Conservation (phyloP, 202 grass and related monocot genomes). For the Cymbopogon flexuosus region DNA sequence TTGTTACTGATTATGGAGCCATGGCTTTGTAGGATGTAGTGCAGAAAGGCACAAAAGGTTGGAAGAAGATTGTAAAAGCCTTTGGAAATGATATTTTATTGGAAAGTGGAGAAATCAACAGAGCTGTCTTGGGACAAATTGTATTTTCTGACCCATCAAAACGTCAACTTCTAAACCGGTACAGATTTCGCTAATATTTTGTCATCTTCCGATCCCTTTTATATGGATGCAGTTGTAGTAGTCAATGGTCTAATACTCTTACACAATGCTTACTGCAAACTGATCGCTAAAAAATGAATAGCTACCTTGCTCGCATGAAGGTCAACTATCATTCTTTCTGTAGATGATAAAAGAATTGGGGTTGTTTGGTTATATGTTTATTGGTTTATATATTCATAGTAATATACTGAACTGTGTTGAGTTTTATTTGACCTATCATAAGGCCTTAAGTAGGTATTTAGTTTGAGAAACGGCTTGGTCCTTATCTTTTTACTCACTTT, state of each 20-base stretch:
- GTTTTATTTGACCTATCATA: background rate
- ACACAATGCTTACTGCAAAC: background rate
- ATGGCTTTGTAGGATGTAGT: slow-evolving; percentile 62
- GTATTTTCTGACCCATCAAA: slow-evolving; percentile 70
- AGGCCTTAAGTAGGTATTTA: background rate
- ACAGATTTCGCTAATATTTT: slow-evolving; percentile 16
- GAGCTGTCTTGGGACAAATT: slow-evolving; percentile 71
- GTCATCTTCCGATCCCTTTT: background rate
- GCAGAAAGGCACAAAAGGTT: slow-evolving; percentile 66
- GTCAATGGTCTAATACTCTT: background rate
- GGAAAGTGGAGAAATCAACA: slow-evolving; percentile 81
- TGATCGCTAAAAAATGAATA: background rate
- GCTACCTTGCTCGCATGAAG: background rate
- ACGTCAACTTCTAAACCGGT: slow-evolving; percentile 69
- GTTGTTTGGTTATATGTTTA: background rate
- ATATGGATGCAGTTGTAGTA: background rate
- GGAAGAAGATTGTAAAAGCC: slow-evolving; percentile 81
- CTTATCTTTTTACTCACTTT: background rate
- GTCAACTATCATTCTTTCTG: background rate
- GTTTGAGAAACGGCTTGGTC: background rate
- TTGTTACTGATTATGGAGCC: slow-evolving; percentile 22
- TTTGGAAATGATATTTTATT: slow-evolving; percentile 76
- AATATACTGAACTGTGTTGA: background rate
- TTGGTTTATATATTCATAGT: background rate
- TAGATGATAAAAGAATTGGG: background rate